Evolutionary conservation across 768 basidiomycete species (phyloP).

Genomic region (Leucocoprinus leucothites): DNA sequence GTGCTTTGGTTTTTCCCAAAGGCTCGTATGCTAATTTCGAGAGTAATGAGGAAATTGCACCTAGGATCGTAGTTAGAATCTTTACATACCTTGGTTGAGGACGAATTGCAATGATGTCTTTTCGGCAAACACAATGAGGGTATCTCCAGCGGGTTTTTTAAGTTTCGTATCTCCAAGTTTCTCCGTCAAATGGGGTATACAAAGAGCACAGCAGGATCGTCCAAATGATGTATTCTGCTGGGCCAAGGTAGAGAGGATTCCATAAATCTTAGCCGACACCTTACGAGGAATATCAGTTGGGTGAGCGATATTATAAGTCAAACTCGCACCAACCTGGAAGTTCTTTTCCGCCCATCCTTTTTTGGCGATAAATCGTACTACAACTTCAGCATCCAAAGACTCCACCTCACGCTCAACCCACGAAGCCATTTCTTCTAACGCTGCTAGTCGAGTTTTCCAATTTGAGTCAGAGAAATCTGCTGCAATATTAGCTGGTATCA

Average conservation of each 20-base stretch:
- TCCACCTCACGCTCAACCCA: conserved; percentile 77
- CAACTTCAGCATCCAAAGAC: conserved; percentile 79
- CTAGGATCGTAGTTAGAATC: too few species aligned
- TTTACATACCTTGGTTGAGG: conserved; percentile 78
- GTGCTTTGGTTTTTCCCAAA: conserved; percentile 92
- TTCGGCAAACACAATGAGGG: conserved; percentile 80
- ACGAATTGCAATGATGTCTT: conserved; percentile 95
- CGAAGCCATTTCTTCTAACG: conserved; percentile 76
- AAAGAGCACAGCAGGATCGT: conserved; percentile 78
- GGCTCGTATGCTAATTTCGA: conserved; percentile 78
- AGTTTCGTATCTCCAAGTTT: conserved; percentile 96
- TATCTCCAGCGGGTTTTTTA: conserved; percentile 94
- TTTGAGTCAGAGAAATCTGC: conserved; percentile 80
- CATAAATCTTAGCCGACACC: conserved; percentile 91
- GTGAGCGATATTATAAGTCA: background rate
- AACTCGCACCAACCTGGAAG: conserved; percentile 77
- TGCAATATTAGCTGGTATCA: conserved; percentile 69
- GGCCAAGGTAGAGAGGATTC: conserved; percentile 68
- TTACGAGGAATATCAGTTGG: conserved; percentile 25
- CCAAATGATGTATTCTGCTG: conserved; percentile 82
- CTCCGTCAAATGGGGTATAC: conserved; percentile 79
- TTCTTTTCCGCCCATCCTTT: conserved; percentile 99
- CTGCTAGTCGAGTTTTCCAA: conserved; percentile 91
- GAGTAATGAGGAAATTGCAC: conserved; percentile 3
- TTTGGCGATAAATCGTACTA: conserved; percentile 85